Evolutionary conservation across 345 rosid genomes (phyloP), one percentile per base, ranked within the genome.

Genomic region (Microthlaspi erraticum): DNA sequence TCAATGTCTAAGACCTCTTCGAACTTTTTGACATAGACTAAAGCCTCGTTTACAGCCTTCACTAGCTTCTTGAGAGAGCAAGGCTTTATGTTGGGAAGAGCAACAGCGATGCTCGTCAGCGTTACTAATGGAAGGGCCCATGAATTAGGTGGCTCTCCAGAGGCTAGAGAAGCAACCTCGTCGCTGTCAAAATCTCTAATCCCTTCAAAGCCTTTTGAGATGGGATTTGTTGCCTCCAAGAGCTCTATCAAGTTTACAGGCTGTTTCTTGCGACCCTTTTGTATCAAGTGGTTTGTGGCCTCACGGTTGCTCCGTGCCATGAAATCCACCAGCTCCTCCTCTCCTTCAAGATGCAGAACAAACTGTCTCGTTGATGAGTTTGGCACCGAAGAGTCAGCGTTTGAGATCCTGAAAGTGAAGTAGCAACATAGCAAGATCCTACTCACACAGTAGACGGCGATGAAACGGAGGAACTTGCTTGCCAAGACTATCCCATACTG

Each of bases 61-160:
- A 83, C 64, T 67, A 93, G 51, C 78, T 73, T 76, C 51, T 88
- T 78, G 6, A 70, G 14, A 5, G 56, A 71, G 46, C 3, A 1
- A 17, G 70, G 36, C n/a, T 81, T 74, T 42, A 85, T 71, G 49
- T 82, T 69, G 10, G 93, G 93, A 69, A 86, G 81, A 39, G 93
- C 78, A 14, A 80, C 76, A 18, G 81, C 95, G 39, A 92, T 83
- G 76, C 88, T 83, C 42, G 91, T 76, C 8, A 92, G 75, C 41
- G 96, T 90, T 60, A 77, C 93, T n/a, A 92, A 32, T 9, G 96
- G 84, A 68, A 92, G 98, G 2, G 91, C 78, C 98, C 95, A 92
- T 50, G 85, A 75, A 48, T 84, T 82, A 16, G 87, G 87, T 62
- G 96, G 95, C 55, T 85, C 87, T 42, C 74, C 85, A 49, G 59